Percentiles rank a stretch among this genome's conserved stretches.
Evolutionary conservation across 1,284 basidiomycete genomes (phyloP).

Genomic region (Ceratobasidium sp.): DNA sequence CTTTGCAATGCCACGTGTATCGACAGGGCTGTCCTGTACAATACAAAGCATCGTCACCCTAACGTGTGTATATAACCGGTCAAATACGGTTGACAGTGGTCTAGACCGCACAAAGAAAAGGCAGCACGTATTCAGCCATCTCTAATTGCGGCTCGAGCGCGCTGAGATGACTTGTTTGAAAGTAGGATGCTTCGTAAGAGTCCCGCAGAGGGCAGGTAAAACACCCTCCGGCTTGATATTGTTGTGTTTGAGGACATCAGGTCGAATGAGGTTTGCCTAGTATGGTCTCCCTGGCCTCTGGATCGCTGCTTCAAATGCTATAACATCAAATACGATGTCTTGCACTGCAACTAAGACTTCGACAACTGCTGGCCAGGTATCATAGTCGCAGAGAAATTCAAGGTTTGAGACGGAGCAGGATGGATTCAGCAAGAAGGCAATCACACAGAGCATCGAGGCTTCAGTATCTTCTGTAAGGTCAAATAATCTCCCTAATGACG

Average conservation of each 20-base stretch:
- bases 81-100: neutral
- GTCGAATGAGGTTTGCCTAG: neutral
- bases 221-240: neutral
- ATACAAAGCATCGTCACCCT: conserved; percentile 31
- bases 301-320: neutral
- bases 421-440: conserved; percentile 7
- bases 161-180: neutral
- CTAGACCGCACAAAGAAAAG: neutral
- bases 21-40: conserved; percentile 5
- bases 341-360: conserved; percentile 13
- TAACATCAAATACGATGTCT: conserved; percentile 5
- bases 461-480: no score
- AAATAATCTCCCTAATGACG: no score
- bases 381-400: neutral
- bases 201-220: neutral
- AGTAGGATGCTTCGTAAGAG: conserved; percentile 8
- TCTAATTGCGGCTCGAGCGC: conserved; percentile 19
- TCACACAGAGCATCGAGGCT: conserved; percentile 8
- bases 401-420: neutral
- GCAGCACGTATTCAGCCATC: conserved; percentile 23
- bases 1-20: conserved; percentile 9
- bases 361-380: neutral
- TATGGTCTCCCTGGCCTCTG: neutral
- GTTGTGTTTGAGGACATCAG: neutral
- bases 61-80: neutral